Evolutionary conservation across 345 rosid genomes (phyloP).

Genomic region (Populus nigra): DNA sequence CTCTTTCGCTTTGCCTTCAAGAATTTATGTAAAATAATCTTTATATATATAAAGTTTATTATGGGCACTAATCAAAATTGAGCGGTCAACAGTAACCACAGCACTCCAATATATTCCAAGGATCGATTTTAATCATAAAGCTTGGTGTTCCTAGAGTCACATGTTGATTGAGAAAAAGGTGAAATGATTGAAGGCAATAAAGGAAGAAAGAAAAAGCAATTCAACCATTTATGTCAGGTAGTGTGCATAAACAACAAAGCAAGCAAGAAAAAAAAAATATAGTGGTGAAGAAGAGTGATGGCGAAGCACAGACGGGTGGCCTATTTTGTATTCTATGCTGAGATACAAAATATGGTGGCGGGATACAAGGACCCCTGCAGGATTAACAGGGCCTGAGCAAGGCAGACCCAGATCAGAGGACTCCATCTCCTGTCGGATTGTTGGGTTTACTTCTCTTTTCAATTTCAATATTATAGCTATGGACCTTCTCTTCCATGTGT

Average conservation of each 20-base stretch:
- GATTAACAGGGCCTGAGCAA: background rate
- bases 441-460: background rate
- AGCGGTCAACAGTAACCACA: too few relatives aligned
- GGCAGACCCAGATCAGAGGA: background rate
- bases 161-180: too few relatives aligned
- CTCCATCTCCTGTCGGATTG: slow-evolving; percentile 1
- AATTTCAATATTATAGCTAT: background rate
- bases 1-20: background rate
- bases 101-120: too few relatives aligned
- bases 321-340: background rate
- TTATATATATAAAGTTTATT: too few relatives aligned
- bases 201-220: too few relatives aligned
- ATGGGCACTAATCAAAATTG: too few relatives aligned
- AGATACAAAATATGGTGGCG: background rate
- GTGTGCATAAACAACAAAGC: background rate
- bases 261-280: background rate
- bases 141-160: too few relatives aligned
- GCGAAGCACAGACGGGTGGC: background rate
- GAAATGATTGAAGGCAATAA: too few relatives aligned
- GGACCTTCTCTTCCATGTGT: background rate
- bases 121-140: too few relatives aligned
- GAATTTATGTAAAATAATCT: background rate
- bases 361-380: background rate
- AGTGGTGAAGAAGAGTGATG: too few relatives aligned
- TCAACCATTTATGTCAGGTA: background rate